Percentiles rank a stretch among this genome's conserved stretches.
Evolutionary conservation across 495 filamentous ascomycete genomes (phyloP).

Genomic region (Lophiotrema nucula): DNA sequence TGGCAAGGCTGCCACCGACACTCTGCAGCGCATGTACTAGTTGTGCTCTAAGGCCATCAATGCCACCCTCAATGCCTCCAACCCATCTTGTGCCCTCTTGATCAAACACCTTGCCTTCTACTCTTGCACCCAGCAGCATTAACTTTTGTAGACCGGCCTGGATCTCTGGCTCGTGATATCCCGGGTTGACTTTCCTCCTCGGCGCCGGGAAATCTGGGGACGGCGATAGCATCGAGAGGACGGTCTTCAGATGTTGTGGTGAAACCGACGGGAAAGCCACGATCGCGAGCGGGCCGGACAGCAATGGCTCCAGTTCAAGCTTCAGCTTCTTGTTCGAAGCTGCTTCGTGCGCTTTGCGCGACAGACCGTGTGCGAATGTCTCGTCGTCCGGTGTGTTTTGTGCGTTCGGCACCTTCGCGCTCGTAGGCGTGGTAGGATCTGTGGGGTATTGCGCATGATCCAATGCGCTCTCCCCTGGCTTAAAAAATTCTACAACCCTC

Average conservation of each 20-base stretch:
- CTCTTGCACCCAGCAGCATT: constrained; percentile 77
- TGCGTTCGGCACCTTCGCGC: constrained; percentile 36
- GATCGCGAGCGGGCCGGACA: constrained; percentile 75
- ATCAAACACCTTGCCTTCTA: constrained; percentile 82
- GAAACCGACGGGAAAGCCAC: constrained; percentile 80
- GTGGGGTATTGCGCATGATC: constrained; percentile 27
- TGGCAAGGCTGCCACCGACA: constrained; percentile 70
- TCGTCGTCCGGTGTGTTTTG: constrained; percentile 44
- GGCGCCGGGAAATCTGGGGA: constrained; percentile 74
- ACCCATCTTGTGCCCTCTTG: constrained; percentile 76
- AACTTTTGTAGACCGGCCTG: constrained; percentile 84
- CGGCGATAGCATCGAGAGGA: constrained; percentile 71
- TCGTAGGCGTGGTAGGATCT: constrained; percentile 36
- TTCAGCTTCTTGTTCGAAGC: constrained; percentile 48
- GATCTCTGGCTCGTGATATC: constrained; percentile 72
- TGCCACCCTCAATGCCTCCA: constrained; percentile 74
- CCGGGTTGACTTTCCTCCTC: constrained; percentile 67
- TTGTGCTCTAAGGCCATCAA: constrained; percentile 79
- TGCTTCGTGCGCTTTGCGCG: constrained; percentile 53
- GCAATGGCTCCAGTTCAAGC: constrained; percentile 67
- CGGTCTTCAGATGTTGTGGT: constrained; percentile 76
- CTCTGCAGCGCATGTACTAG: constrained; percentile 74
- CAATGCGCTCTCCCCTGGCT: constrained; percentile 46
- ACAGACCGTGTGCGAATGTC: constrained; percentile 72
- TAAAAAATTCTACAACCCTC: constrained; percentile 81